These are phyloP conservation scores for Crithidia expoeki DNA, from an alignment of 208 protist genomes.

Conservation along the genomic window DNA sequence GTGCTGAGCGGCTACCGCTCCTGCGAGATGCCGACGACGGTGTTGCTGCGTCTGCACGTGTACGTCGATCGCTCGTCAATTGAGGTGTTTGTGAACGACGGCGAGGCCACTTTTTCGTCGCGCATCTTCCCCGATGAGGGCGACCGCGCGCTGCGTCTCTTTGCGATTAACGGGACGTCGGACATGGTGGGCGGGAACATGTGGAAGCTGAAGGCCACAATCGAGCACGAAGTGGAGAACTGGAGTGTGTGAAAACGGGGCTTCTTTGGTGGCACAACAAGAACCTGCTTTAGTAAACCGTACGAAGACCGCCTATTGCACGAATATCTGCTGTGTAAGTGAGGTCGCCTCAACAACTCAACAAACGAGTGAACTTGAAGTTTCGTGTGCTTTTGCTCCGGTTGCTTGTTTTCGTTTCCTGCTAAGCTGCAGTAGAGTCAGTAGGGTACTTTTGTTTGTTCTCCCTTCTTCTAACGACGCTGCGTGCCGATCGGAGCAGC, in stretches of 20 bases:
- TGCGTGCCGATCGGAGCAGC: neutral
- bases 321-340: too few species aligned
- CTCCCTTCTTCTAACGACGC: slow-evolving; percentile 1
- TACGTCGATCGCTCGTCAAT: slow-evolving; percentile 58
- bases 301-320: too few species aligned
- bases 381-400: neutral
- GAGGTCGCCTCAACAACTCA: too few species aligned
- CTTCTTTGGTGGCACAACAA: neutral
- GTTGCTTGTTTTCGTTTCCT: neutral
- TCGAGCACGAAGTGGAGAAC: slow-evolving; percentile 11
- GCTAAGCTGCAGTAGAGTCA: neutral
- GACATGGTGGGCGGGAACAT: slow-evolving; percentile 37
- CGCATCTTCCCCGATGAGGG: slow-evolving; percentile 51
- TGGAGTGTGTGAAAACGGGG: neutral
- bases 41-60: slow-evolving; percentile 46
- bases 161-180: slow-evolving; percentile 44
- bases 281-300: too few species aligned
- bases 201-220: slow-evolving; percentile 37
- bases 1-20: slow-evolving; percentile 59
- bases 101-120: slow-evolving; percentile 40
- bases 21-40: slow-evolving; percentile 32
- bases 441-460: neutral
- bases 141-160: slow-evolving; percentile 42
- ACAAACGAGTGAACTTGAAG: too few species aligned
- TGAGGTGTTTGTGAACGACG: slow-evolving; percentile 65